Conservation (phyloP, 2,329 filamentous ascomycete species). For the Alternaria atra region DNA sequence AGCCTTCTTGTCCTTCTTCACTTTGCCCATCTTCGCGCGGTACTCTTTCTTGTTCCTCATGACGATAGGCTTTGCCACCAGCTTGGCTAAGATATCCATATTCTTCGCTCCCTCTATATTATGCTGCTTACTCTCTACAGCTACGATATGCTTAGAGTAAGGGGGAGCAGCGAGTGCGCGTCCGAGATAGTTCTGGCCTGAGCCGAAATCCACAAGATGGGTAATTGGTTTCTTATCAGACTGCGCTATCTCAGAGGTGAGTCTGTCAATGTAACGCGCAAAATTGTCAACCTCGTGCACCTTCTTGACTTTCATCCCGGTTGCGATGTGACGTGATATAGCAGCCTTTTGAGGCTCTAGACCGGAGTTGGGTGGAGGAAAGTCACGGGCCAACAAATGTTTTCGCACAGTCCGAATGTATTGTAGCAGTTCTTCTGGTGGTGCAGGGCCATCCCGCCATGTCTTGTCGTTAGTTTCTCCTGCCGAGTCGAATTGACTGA, state of each 20-base stretch:
- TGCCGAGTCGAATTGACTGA: slow-evolving; percentile 55
- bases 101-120: slow-evolving; percentile 87
- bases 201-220: slow-evolving; percentile 94
- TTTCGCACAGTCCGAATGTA: slow-evolving; percentile 78
- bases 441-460: slow-evolving; percentile 57
- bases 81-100: slow-evolving; percentile 82
- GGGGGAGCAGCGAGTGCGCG: slow-evolving; percentile 84
- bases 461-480: slow-evolving; percentile 1
- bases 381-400: slow-evolving; percentile 72
- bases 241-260: slow-evolving; percentile 63
- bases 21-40: slow-evolving; percentile 57
- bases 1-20: slow-evolving; percentile 52
- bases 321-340: slow-evolving; percentile 74
- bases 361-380: slow-evolving; percentile 49
- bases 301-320: slow-evolving; percentile 97
- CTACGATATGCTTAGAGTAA: slow-evolving; percentile 86
- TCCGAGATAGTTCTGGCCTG: slow-evolving; percentile 95
- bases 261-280: slow-evolving; percentile 79
- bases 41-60: slow-evolving; percentile 86
- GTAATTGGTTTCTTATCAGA: slow-evolving; percentile 64
- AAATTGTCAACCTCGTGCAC: slow-evolving; percentile 92
- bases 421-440: slow-evolving; percentile 67
- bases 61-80: slow-evolving; percentile 76
- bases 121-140: slow-evolving; percentile 85
- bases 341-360: slow-evolving; percentile 57